phyloP scores from a whole-genome alignment of 2,329 filamentous ascomycete species.

The Gliomastix tumulicola region DNA sequence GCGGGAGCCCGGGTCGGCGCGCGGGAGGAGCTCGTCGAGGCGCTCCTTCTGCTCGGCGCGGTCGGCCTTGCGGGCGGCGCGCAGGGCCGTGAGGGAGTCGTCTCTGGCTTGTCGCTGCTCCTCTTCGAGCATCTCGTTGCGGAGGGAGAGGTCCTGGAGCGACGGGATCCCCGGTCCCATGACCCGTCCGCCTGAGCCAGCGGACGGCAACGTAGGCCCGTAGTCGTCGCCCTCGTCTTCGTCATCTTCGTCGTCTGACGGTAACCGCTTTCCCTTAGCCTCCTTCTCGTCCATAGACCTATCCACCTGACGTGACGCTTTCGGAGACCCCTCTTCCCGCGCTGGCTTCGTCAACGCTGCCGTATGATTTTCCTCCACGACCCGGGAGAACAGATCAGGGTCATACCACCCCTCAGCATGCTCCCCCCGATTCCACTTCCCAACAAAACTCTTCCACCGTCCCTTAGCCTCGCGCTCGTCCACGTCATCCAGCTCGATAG shows the following conservation, averaged over 20 bases:
- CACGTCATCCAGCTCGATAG: constrained; percentile 60
- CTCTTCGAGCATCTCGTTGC: constrained; percentile 40
- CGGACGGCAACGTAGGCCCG: constrained; percentile 27
- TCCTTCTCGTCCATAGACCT: no score
- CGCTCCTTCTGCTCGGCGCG: constrained; percentile 61
- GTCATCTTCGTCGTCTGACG: constrained; percentile 28
- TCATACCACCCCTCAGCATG: constrained; percentile 93
- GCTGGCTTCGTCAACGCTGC: no score
- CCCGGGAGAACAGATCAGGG: constrained; percentile 54
- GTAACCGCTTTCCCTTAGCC: no score
- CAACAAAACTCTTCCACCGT: constrained; percentile 88
- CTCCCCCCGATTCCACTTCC: constrained; percentile 87
- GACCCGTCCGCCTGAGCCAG: constrained; percentile 5
- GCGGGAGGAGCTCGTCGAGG: constrained; percentile 75
- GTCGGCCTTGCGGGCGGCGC: constrained; percentile 56
- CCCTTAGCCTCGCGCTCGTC: constrained; percentile 71
- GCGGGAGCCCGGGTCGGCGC: constrained; percentile 73
- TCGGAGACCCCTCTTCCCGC: no score
- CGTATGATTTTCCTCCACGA: no score
- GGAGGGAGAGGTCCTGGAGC: constrained; percentile 64
- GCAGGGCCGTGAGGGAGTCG: constrained; percentile 47
- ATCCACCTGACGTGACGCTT: no score
- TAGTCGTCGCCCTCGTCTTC: constrained; percentile 47
- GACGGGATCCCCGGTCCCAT: constrained; percentile 60
- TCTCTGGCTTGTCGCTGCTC: no score